Evolutionary conservation across 1,284 basidiomycete species (phyloP).

Genomic region (Tetrapyrgos nigripes): DNA sequence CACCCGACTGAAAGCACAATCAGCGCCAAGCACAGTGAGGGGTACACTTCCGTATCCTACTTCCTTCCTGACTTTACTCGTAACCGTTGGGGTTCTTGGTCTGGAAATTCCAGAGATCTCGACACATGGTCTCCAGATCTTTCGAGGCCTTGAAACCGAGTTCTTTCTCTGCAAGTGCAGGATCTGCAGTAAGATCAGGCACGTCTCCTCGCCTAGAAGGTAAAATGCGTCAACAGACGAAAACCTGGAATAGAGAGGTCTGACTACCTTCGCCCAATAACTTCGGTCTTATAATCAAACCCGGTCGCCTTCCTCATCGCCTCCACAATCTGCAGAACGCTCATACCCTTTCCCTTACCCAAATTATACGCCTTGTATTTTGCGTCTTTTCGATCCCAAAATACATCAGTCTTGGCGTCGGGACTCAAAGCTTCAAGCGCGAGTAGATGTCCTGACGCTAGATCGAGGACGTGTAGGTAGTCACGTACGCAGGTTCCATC

Average conservation of each 20-base stretch:
- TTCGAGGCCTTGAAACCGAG: slow-evolving; percentile 91
- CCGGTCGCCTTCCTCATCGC: slow-evolving; percentile 95
- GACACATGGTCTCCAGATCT: slow-evolving; percentile 89
- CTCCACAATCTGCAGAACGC: slow-evolving; percentile 93
- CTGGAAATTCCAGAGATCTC: slow-evolving; percentile 95
- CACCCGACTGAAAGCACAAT: too few relatives aligned
- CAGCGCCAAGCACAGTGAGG: too few relatives aligned
- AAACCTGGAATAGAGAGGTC: neutral
- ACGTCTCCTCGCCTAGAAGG: slow-evolving; percentile 86
- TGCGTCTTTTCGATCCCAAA: slow-evolving; percentile 52
- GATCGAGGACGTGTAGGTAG: slow-evolving; percentile 97
- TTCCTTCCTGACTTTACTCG: neutral
- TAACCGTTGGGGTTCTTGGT: slow-evolving; percentile 84
- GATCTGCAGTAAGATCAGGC: slow-evolving; percentile 96
- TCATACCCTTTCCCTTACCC: slow-evolving; percentile 92
- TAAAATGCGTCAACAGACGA: neutral
- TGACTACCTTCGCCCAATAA: slow-evolving; percentile 87
- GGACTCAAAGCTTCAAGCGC: slow-evolving; percentile 82
- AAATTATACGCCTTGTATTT: slow-evolving; percentile 96
- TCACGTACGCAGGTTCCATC: slow-evolving; percentile 98
- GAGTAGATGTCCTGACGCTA: slow-evolving; percentile 92
- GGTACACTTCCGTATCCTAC: too few relatives aligned
- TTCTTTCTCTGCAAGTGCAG: slow-evolving; percentile 90
- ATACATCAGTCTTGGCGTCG: slow-evolving; percentile 62
- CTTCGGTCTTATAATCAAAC: slow-evolving; percentile 88